phyloP scores from a whole-genome alignment of 495 filamentous ascomycete species.

The Trichoderma virens region DNA sequence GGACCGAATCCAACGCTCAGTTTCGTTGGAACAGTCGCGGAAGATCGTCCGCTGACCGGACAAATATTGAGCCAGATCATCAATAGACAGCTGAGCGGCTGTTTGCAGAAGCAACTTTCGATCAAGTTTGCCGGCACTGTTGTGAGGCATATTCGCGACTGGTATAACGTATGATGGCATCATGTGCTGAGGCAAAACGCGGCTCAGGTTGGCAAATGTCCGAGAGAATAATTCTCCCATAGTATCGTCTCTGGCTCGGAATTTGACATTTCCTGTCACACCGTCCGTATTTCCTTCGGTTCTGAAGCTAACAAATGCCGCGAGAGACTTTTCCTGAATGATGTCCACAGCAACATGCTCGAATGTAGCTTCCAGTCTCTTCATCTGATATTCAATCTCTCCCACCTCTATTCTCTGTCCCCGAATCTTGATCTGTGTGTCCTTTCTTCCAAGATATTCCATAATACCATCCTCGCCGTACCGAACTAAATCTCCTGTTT shows the following conservation, averaged over 20 bases:
- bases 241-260: not conserved
- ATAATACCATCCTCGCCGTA: slow-evolving; percentile 17
- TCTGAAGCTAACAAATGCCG: slow-evolving; percentile 18
- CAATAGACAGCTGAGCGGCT: not conserved
- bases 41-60: not conserved
- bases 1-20: not conserved
- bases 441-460: slow-evolving; percentile 16
- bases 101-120: not conserved
- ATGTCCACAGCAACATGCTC: not conserved
- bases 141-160: slow-evolving; percentile 59
- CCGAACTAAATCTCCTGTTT: slow-evolving; percentile 23
- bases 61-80: not conserved
- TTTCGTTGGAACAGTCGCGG: not conserved
- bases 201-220: not conserved
- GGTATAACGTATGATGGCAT: slow-evolving; percentile 36
- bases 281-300: not conserved
- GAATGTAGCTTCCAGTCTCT: not conserved
- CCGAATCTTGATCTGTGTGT: slow-evolving; percentile 21
- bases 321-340: not conserved
- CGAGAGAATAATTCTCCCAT: not conserved
- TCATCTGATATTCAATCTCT: slow-evolving; percentile 17
- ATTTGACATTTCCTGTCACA: not conserved
- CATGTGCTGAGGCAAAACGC: slow-evolving; percentile 50
- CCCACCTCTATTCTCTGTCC: slow-evolving; percentile 21
- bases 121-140: not conserved